A percentile compares a stretch with the other conserved stretches of the same genome.
These are phyloP conservation scores for Harringtonia aguacate DNA, from an alignment of 2,329 filamentous ascomycete species.

Conservation along the genomic window DNA sequence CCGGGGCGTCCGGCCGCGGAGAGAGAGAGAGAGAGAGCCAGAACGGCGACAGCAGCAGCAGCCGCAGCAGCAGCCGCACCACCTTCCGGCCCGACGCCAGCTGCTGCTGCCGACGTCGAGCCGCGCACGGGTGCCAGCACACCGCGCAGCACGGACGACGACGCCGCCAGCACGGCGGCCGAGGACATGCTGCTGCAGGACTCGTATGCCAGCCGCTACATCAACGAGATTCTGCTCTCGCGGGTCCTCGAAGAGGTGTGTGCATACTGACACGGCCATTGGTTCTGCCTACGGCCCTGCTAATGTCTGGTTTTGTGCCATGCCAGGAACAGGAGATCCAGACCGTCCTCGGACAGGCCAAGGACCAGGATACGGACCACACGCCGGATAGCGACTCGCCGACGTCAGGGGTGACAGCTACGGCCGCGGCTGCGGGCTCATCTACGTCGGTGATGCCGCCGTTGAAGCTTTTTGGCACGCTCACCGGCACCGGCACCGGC, in stretches of 20 bases:
- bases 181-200: slow-evolving; percentile 12
- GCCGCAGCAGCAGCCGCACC: neutral
- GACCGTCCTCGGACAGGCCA: slow-evolving; percentile 6
- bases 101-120: neutral
- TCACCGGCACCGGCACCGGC: slow-evolving; percentile 2
- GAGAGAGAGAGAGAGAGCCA: too few species aligned
- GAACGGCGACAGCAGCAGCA: too few species aligned
- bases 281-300: too few species aligned
- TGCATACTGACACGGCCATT: too few species aligned
- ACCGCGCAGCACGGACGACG: neutral
- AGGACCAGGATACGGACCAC: too few species aligned
- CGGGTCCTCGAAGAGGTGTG: slow-evolving; percentile 13
- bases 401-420: too few species aligned
- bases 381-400: too few species aligned
- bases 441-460: neutral
- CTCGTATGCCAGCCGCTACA: slow-evolving; percentile 11
- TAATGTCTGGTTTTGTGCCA: too few species aligned
- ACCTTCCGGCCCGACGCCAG: too few species aligned
- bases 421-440: too few species aligned
- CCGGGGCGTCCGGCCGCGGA: too few species aligned
- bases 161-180: neutral
- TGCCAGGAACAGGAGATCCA: slow-evolving; percentile 14
- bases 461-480: slow-evolving; percentile 7
- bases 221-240: slow-evolving; percentile 15
- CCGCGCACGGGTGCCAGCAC: neutral